These are phyloP conservation scores for Tolypocladium tundrense DNA, from an alignment of 2,329 filamentous ascomycete genomes.

Conservation along the genomic window DNA sequence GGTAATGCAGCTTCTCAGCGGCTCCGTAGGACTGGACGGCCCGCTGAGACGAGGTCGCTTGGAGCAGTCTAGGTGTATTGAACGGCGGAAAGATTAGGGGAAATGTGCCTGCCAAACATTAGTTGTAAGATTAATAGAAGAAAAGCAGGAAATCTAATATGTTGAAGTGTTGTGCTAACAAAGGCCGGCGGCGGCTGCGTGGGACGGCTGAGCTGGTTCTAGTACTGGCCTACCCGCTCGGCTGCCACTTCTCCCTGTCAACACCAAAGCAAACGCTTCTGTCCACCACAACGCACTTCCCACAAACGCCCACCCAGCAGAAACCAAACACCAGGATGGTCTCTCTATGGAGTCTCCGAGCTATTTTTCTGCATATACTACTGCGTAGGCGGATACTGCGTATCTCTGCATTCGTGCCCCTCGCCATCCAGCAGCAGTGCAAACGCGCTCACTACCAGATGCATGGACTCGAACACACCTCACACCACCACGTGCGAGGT, in stretches of 20 bases:
- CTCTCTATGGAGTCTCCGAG: not conserved
- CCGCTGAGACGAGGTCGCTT: too few species aligned
- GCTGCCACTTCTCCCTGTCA: too few species aligned
- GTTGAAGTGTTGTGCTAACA: not conserved
- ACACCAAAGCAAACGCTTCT: too few species aligned
- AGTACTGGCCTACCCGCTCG: too few species aligned
- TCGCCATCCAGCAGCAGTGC: not conserved
- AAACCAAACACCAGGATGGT: not conserved
- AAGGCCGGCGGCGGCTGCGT: too few species aligned
- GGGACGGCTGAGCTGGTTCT: too few species aligned
- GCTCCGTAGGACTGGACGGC: too few species aligned
- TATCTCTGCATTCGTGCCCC: not conserved
- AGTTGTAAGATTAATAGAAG: not conserved
- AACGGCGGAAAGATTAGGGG: too few species aligned
- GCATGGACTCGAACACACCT: not conserved
- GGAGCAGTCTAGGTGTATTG: too few species aligned
- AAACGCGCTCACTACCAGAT: not conserved
- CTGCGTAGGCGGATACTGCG: not conserved
- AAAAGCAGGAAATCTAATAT: not conserved
- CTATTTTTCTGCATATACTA: accelerated
- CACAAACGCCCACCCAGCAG: not conserved
- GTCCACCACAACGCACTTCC: too few species aligned
- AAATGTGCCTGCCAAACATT: too few species aligned
- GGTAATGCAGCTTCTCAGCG: too few species aligned
- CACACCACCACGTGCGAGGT: not conserved